Base-by-base conservation (phyloP, 345 rosid genomes). In the Clarkia xantiana region DNA sequence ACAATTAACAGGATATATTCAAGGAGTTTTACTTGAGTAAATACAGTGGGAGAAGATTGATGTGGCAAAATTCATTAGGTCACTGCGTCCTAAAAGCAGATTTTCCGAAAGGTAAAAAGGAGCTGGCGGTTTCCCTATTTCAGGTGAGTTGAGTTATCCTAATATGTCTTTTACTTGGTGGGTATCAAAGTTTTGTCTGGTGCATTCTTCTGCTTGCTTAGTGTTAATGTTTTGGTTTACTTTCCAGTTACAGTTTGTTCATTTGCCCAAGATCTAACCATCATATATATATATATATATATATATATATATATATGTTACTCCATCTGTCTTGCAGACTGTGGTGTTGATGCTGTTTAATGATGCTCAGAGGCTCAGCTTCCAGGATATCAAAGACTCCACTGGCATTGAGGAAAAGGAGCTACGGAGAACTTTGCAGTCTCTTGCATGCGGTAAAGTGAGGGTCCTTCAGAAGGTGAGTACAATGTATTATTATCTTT, bases 21-120 rank as follows among this genome's bases (percentile, higher is more conserved):
- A 91, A 84, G 68, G 98, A 91, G 70, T 91, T 91, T 59, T 91
- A 91, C 72, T 67, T 91, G 20, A 91, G 98, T 74, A 84, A 91
- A 62, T 82, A 91, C 68, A 91, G 86, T 69, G 98, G 98, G 14
- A 84, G 98, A 62, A 89, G 94, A 54, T 63, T 91, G 66, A 91
- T 91, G 98, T 91, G 93, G 96, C 96, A 91, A 64, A 84, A 83
- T 59, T 91, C 96, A 48, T 68, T 91, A 71, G 96, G 95, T 49
- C 94, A 91, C 57, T 91, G 98, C 68, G 98, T 91, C 46, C 64
- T 91, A 68, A 91, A 86, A 68, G 85, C 90, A 40, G 87, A 91
- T 53, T 91, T 86, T 61, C 73, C 86, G 0, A 86, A 71, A 71
- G 96, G 90, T 53, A 91, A 71, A 72, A 91, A 84, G 76, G 98